A percentile compares a stretch with the other conserved stretches of the same genome.
Evolutionary conservation across 2,329 filamentous ascomycete genomes (phyloP).

Genomic region (Penicillium aurantiogriseum): DNA sequence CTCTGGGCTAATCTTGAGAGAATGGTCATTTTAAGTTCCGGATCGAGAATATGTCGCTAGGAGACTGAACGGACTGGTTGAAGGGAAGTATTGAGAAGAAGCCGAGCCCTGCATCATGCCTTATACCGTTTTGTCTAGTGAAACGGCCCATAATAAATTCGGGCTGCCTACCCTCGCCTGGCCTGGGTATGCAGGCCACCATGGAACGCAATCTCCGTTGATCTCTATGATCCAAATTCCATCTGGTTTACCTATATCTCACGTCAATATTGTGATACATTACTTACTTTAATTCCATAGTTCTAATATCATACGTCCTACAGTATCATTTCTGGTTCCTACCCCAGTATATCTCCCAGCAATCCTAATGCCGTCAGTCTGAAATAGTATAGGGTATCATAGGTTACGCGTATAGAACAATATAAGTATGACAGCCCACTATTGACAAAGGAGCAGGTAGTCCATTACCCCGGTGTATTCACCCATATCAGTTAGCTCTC

Average conservation of each 20-base stretch:
- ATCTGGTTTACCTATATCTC: not conserved
- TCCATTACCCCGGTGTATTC: not conserved
- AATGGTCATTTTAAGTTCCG: not conserved
- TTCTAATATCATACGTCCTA: not conserved
- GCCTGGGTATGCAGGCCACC: not conserved
- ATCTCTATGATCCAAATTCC: not conserved
- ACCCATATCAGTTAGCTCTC: not conserved
- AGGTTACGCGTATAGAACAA: too few relatives aligned
- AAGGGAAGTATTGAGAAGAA: not conserved
- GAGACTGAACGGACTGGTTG: not conserved
- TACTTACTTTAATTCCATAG: not conserved
- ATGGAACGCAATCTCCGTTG: not conserved
- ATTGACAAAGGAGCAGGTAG: too few relatives aligned
- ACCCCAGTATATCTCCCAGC: not conserved
- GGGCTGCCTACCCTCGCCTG: not conserved
- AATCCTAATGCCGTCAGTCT: too few relatives aligned
- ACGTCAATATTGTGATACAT: not conserved
- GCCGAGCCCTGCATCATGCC: not conserved
- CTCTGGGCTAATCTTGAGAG: not conserved
- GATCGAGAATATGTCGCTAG: too few relatives aligned
- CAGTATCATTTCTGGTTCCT: not conserved
- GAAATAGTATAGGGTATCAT: not conserved
- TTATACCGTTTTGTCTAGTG: not conserved
- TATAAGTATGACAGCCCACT: too few relatives aligned
- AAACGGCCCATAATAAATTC: not conserved